Conservation (phyloP, 805 yeast genomes). For the Priceomyces fermenticarens region DNA sequence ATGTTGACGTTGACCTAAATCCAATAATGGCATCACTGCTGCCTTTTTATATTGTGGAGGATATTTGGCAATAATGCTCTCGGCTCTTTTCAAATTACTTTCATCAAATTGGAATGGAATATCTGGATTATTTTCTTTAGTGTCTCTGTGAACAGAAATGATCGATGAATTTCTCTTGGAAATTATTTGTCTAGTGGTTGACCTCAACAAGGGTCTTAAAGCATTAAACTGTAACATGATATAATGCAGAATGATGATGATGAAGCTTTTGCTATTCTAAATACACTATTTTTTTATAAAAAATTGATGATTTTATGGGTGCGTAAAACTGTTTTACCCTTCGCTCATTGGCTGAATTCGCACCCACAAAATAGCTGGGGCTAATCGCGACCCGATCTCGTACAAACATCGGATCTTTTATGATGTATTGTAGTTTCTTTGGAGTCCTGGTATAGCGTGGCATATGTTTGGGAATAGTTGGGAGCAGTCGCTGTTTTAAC, state of each 20-base stretch:
- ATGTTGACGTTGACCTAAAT: constrained; percentile 81
- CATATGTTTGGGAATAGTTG: constrained; percentile 9
- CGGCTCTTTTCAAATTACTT: constrained; percentile 66
- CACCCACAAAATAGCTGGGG: no score
- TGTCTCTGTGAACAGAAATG: constrained; percentile 69
- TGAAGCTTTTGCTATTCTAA: no score
- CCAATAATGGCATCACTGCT: constrained; percentile 84
- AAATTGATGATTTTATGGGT: constrained; percentile 1
- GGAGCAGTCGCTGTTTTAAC: constrained; percentile 12
- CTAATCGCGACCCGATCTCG: no score
- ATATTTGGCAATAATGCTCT: constrained; percentile 71
- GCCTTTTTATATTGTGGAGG: constrained; percentile 86
- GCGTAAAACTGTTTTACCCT: constrained; percentile 8
- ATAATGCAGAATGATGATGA: no score
- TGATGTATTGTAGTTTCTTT: constrained; percentile 4
- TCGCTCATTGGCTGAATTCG: constrained; percentile 5
- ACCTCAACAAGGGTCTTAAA: no score
- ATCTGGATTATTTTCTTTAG: constrained; percentile 61
- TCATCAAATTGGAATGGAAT: constrained; percentile 70
- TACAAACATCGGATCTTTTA: background rate
- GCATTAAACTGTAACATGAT: no score
- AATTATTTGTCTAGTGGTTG: constrained; percentile 1
- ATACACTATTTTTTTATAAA: no score
- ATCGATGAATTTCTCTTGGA: constrained; percentile 35
- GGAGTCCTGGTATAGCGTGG: constrained; percentile 7